Evolutionary conservation across 2,329 filamentous ascomycete species (phyloP).

Genomic region (Geosmithia putterillii): DNA sequence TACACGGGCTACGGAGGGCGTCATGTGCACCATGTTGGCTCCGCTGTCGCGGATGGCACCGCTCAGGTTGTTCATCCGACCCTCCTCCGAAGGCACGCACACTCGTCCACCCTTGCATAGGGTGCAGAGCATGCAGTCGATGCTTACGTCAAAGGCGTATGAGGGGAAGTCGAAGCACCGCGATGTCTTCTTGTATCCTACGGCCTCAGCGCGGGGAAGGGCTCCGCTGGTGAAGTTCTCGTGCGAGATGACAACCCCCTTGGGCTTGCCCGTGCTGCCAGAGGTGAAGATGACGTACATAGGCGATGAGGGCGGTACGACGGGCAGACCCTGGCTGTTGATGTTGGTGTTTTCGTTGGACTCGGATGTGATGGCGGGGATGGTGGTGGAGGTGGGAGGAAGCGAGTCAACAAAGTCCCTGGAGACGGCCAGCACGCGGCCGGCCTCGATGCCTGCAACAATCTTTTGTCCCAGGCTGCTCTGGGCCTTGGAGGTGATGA

Average conservation of each 20-base stretch:
- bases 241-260: conserved; percentile 44
- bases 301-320: conserved; percentile 27
- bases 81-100: conserved; percentile 41
- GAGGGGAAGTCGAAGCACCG: conserved; percentile 35
- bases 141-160: conserved; percentile 42
- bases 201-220: conserved; percentile 25
- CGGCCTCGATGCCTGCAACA: conserved; percentile 14
- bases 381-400: not conserved
- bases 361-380: not conserved
- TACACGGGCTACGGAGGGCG: conserved; percentile 35
- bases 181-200: conserved; percentile 27
- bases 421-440: conserved; percentile 20
- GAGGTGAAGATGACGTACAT: conserved; percentile 53
- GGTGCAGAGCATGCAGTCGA: conserved; percentile 42
- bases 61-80: conserved; percentile 37
- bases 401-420: conserved; percentile 11
- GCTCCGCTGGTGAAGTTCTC: conserved; percentile 32
- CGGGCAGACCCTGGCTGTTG: conserved; percentile 17
- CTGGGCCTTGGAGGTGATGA: conserved; percentile 27
- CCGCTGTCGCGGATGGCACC: conserved; percentile 28
- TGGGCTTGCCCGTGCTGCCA: conserved; percentile 51
- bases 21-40: conserved; percentile 37
- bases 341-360: too few relatives aligned
- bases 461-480: conserved; percentile 23
- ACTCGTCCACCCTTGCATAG: conserved; percentile 35